Evolutionary conservation across 2,329 filamentous ascomycete genomes (phyloP), one percentile per base, ranked within the genome.

Genomic region (Sporothrix phasma): DNA sequence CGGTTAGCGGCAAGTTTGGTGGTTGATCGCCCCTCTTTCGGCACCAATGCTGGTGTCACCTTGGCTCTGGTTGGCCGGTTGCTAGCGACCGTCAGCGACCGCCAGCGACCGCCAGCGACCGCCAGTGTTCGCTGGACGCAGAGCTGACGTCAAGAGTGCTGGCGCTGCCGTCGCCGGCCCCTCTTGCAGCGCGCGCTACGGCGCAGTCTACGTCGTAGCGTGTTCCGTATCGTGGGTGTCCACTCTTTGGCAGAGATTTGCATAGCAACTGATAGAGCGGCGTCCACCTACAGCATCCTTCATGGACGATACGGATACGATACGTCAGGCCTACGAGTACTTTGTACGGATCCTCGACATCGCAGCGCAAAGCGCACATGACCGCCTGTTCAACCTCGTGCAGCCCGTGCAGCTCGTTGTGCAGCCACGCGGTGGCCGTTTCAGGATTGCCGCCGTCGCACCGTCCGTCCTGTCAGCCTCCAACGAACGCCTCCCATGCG

Each of bases 101-200:
- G n/a, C n/a, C n/a, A n/a, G n/a, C n/a, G n/a, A n/a, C n/a, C n/a
- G n/a, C n/a, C n/a, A n/a, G n/a, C n/a, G n/a, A n/a, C n/a, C n/a
- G n/a, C n/a, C n/a, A n/a, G n/a, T n/a, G n/a, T n/a, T n/a, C n/a
- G n/a, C n/a, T n/a, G n/a, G n/a, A n/a, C n/a, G n/a, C 7, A n/a
- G 51, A 54, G 54, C 54, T 58, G 54, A 58, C 53, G 53, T 58
- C 53, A 41, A 58, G 53, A 6, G 53, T n/a, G n/a, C n/a, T n/a
- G n/a, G n/a, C n/a, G n/a, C n/a, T n/a, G n/a, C n/a, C n/a, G n/a
- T n/a, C n/a, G n/a, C n/a, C n/a, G n/a, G n/a, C n/a, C n/a, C n/a
- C n/a, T n/a, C n/a, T n/a, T n/a, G n/a, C n/a, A n/a, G n/a, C n/a
- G n/a, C n/a, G n/a, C n/a, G n/a, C n/a, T n/a, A n/a, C n/a, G n/a